These are phyloP conservation scores for Pestalotiopsis sp. DNA, from an alignment of 2,329 filamentous ascomycete genomes.

Conservation along the genomic window DNA sequence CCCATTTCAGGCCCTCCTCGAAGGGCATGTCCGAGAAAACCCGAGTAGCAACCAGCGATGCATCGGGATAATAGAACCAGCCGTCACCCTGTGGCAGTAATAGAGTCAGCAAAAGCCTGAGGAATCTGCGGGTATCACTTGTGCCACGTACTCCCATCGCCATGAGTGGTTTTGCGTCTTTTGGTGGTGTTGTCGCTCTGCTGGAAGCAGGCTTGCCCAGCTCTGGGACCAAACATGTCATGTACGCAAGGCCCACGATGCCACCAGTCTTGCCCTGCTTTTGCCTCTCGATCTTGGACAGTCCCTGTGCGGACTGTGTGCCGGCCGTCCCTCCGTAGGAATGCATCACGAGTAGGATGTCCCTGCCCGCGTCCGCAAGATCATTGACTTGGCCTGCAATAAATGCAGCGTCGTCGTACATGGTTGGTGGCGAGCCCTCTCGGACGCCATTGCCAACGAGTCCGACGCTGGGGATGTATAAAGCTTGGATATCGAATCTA, in stretches of 20 bases:
- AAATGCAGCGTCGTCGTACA: conserved; percentile 37
- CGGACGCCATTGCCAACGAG: conserved; percentile 10
- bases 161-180: neutral
- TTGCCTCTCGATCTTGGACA: conserved; percentile 35
- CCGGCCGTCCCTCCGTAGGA: conserved; percentile 29
- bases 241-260: conserved; percentile 35
- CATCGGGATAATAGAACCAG: conserved; percentile 26
- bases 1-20: conserved; percentile 22
- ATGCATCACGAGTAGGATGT: conserved; percentile 26
- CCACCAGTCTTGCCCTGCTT: conserved; percentile 40
- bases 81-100: conserved; percentile 25
- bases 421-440: conserved; percentile 22
- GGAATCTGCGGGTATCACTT: neutral
- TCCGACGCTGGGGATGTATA: conserved; percentile 21
- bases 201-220: conserved; percentile 24
- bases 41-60: conserved; percentile 15
- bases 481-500: conserved; percentile 25
- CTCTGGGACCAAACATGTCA: conserved; percentile 27
- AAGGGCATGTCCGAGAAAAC: conserved; percentile 29
- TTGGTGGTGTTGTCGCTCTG: neutral
- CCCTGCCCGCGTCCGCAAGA: conserved; percentile 36
- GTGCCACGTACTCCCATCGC: conserved; percentile 11
- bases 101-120: neutral
- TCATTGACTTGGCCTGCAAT: conserved; percentile 33
- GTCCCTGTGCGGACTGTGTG: conserved; percentile 34